Evolutionary conservation across 2,329 filamentous ascomycete genomes (phyloP).

Genomic region (Huntiella decipiens): DNA sequence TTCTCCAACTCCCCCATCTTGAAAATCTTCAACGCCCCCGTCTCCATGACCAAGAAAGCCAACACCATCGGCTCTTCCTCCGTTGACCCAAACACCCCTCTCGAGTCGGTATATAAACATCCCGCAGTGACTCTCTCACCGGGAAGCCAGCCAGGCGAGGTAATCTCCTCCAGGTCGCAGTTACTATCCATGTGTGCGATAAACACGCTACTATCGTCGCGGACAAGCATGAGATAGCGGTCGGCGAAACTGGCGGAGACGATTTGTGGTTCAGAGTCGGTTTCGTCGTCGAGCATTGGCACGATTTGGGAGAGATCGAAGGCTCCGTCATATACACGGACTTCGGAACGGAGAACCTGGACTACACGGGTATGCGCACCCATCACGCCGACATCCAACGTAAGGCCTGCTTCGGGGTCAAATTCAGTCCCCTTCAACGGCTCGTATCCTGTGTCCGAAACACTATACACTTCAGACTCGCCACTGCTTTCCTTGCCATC

Average conservation of each 20-base stretch:
- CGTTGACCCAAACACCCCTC: slow-evolving; percentile 33
- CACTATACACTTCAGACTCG: slow-evolving; percentile 57
- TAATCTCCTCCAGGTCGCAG: slow-evolving; percentile 70
- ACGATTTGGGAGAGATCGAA: slow-evolving; percentile 79
- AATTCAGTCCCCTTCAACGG: slow-evolving; percentile 72
- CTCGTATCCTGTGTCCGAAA: slow-evolving; percentile 56
- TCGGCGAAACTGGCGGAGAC: slow-evolving; percentile 70
- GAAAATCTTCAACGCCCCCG: slow-evolving; percentile 63
- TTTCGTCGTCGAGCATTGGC: slow-evolving; percentile 81
- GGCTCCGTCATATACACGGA: slow-evolving; percentile 80
- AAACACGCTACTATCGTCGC: slow-evolving; percentile 66
- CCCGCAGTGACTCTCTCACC: slow-evolving; percentile 41
- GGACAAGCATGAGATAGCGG: slow-evolving; percentile 64
- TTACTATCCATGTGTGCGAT: slow-evolving; percentile 58
- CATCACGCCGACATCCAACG: slow-evolving; percentile 69
- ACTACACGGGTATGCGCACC: slow-evolving; percentile 66
- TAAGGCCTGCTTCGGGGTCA: slow-evolving; percentile 71
- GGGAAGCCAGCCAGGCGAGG: slow-evolving; percentile 21
- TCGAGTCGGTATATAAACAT: slow-evolving; percentile 57
- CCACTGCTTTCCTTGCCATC: slow-evolving; percentile 46
- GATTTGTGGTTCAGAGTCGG: slow-evolving; percentile 59
- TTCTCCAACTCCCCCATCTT: slow-evolving; percentile 53
- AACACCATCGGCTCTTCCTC: slow-evolving; percentile 32
- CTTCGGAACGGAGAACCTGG: slow-evolving; percentile 70
- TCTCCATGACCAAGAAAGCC: slow-evolving; percentile 57